phyloP scores from a whole-genome alignment of 331 rosid genomes.

The Stylosanthes scabra region DNA sequence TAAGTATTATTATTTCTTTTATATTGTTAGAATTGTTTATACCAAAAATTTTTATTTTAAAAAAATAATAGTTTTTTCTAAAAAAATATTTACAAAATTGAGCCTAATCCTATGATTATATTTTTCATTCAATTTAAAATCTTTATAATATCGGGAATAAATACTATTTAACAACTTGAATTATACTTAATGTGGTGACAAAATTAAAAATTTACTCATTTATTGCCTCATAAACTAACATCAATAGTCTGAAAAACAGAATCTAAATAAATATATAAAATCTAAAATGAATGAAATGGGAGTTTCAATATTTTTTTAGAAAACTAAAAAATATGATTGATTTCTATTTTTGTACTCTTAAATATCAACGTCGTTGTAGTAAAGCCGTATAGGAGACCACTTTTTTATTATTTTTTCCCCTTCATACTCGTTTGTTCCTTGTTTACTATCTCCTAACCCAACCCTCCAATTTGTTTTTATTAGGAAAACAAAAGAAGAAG shows the following conservation, averaged over 20 bases:
- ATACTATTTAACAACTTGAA: no score
- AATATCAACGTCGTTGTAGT: constrained; percentile 39
- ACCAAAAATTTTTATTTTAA: no score
- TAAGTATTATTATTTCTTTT: no score
- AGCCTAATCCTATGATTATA: no score
- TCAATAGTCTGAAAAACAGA: not conserved
- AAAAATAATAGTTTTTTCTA: no score
- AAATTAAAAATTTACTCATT: no score
- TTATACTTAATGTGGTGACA: no score
- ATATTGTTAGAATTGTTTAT: no score
- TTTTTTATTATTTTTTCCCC: not conserved
- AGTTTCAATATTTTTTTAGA: not conserved
- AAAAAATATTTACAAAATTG: no score
- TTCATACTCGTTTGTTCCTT: not conserved
- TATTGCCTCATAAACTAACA: not conserved
- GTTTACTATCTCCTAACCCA: not conserved
- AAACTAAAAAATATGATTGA: not conserved
- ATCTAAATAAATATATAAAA: not conserved
- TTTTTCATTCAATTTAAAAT: no score
- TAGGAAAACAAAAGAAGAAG: not conserved
- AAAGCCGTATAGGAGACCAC: constrained; percentile 47
- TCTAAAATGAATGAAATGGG: no score
- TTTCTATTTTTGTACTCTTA: not conserved
- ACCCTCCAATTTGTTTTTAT: not conserved
- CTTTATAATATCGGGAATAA: no score